Evolutionary conservation across 768 basidiomycete genomes (phyloP), one percentile per base, ranked within the genome.

Genomic region (Rhodosporidiobolus sp.): DNA sequence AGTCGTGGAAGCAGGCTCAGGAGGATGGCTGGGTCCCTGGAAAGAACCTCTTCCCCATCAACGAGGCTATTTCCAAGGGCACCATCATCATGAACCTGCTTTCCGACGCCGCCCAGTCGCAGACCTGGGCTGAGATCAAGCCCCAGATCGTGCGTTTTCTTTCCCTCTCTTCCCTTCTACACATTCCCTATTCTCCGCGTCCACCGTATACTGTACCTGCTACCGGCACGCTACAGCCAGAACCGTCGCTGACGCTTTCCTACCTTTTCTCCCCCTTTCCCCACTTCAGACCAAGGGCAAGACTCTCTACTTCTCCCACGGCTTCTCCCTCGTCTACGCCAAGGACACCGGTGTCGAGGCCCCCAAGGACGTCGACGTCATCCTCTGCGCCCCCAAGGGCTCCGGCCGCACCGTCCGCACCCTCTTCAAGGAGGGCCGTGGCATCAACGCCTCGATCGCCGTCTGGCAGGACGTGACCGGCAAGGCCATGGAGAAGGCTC

Each of bases 71-170:
- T 82, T 86, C 89, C 77, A 87, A 86, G 76, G 96, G 96, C 55
- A 96, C 95, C 30, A 94, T 98, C 86, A 91, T 99, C 87, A 99
- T 99, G 96, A 98, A 99, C 87, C 86, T 99, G 65, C 88, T 99
- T 77, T 98, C 95, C 56, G 96, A 99, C 79, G 96, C 96, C 60
- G 96, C 95, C n/a, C 96, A 99, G 84, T 94, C 92, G 22, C 87
- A 90, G 82, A 97, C 94, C 43, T 99, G 96, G 96, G 85, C 89
- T 50, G 84, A 86, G 64, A 77, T 99, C 78, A 89, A 88, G 55
- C 95, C 96, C 66, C 88, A 97, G 80, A 94, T 98, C 85, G 74
- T 75, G n/a, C 58, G 74, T 58, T 26, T 20, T 22, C 3, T 38
- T 16, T 46, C 32, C 11, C 26, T 8, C 26, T 5, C 14, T 35